Percentiles rank a stretch among this genome's conserved stretches.
Evolutionary conservation across 768 basidiomycete species (phyloP).

Genomic region (Suillus sp.): DNA sequence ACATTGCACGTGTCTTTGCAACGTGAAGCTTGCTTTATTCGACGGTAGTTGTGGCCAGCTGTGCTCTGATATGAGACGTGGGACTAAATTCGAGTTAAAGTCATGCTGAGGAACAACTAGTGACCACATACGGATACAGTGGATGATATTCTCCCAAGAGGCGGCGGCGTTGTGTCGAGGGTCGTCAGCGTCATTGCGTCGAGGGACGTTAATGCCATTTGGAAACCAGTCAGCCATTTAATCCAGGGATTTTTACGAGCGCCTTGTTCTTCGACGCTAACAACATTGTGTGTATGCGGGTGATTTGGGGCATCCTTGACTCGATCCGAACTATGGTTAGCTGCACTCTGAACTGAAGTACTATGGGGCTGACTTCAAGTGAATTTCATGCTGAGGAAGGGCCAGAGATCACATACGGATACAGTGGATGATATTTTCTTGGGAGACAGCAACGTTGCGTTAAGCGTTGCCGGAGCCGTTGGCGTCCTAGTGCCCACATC

Average conservation of each 20-base stretch:
- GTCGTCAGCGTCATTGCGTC: too few species aligned
- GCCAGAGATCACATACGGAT: neutral
- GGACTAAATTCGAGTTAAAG: neutral
- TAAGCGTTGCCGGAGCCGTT: too few species aligned
- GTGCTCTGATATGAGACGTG: neutral
- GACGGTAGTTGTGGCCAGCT: neutral
- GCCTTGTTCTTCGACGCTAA: neutral
- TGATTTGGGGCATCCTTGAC: too few species aligned
- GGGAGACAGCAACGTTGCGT: neutral
- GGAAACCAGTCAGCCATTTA: too few species aligned
- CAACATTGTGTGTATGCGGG: neutral
- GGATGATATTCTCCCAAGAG: neutral
- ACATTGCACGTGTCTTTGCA: conserved; percentile 23
- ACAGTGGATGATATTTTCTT: neutral
- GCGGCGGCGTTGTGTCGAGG: neutral
- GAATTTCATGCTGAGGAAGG: neutral
- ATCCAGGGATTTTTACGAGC: too few species aligned
- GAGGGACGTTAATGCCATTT: too few species aligned
- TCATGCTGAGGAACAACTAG: neutral
- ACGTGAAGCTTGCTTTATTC: neutral
- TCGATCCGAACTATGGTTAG: neutral
- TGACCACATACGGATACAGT: neutral
- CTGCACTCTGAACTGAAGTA: neutral
- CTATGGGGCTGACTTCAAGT: neutral
- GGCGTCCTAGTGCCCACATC: too few species aligned